Evolutionary conservation across 306 rosid species (phyloP), one percentile per base, ranked within the genome.

Genomic region (Trifolium pratense): DNA sequence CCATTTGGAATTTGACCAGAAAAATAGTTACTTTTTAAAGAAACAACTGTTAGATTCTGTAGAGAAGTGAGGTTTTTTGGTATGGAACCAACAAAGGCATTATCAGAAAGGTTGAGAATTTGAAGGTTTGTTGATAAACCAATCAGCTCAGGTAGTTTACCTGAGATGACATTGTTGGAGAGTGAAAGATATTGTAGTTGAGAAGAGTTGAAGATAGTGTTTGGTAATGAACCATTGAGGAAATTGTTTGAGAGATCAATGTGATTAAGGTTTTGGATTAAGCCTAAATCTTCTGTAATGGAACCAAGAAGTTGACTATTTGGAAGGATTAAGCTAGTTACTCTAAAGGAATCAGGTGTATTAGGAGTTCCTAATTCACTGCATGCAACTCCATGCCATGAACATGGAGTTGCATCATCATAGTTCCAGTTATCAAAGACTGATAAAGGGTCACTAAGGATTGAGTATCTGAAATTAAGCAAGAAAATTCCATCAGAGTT

Each of bases 301-400:
- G 96, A 86, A 72, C 99, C 99, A 56, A 94, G 85, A 79, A 94
- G 96, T 49, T 86, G 90, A 61, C 78, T 75, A 18, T 74, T 73
- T 12, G 96, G 90, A 68, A 94, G 96, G 48, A 70, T 78, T 34
- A 94, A 75, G 78, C 90, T 78, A 3, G 92, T 88, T 45, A 89
- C 99, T 71, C 97, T 83, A 70, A 84, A 73, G 79, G 79, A 70
- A 16, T 79, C 90, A 39, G 73, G 70, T 29, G 84, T 78, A 21
- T 85, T 85, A 3, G 86, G 82, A 63, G 6, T 5, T 37, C 70
- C 88, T 17, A 86, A 32, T 64, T 83, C 86, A 4, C 84, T 46
- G 84, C 99, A 94, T 15, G 88, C 79, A 66, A 94, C 90, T 75
- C 99, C 99, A 25, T 6, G 70, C 99, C 99, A 94, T 7, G 95